Base-by-base conservation (phyloP, 805 yeast genomes). In the Suhomyces vadensis region DNA sequence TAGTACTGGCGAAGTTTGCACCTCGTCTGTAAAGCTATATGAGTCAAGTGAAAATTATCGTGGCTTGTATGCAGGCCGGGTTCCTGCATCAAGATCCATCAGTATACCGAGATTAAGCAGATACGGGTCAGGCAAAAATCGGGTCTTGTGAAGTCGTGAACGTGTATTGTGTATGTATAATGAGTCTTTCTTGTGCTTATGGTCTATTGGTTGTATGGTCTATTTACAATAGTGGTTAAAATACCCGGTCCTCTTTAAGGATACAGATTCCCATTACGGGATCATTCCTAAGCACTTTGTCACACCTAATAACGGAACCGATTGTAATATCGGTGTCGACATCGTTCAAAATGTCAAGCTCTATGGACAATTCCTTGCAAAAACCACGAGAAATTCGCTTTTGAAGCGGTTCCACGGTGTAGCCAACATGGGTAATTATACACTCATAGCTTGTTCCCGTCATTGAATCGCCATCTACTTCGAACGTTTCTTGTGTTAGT, bases 271-370 rank as follows among this genome's bases (percentile, higher is more conserved):
- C 78, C 9, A 56, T 65, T 1, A 64, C 47, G 2, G 75, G 64
- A 49, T 78, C 72, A 14, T 77, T 58, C 43, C 65, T 62, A 13
- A 75, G 43, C 11, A 83, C 64, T 41, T 69, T 64, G 14, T 77
- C 66, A 43, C 82, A 75, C 5, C 69, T 56, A 3, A 78, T 53
- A 16, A 64, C 60, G 44, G 75, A 76, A 3, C 85, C 85, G 14
- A 70, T 56, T 11, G 57, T 47, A 3, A 61, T 57, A 13, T 56
- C 55, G 6, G 44, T 33, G 10, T 50, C 46, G 8, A 36, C 13
- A 50, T 58, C 35, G 51, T 51, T 43, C 45, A 50, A 31, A 9
- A 78, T 56, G n/a, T 75, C 77, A 16, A 79, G 77, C 42, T 71
- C 77, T 9, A 75, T 52, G 17, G 69, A 75, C 24, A 75, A 56